phyloP scores from a whole-genome alignment of 2,329 filamentous ascomycete species.

The Penicillium sp. region DNA sequence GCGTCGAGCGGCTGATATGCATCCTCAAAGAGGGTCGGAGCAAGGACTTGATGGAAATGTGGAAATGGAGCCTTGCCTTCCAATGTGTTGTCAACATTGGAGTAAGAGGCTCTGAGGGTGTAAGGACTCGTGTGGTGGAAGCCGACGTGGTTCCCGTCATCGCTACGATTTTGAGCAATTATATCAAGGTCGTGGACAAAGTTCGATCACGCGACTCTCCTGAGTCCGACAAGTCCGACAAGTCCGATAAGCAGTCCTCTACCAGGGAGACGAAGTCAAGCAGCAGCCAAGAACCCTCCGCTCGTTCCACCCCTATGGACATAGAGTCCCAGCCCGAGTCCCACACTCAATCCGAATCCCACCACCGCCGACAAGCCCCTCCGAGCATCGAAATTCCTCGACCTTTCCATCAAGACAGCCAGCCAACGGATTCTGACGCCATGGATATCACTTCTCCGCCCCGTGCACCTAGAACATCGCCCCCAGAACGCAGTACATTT shows the following conservation, averaged over 20 bases:
- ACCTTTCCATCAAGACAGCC: conserved; percentile 53
- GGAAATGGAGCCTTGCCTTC: conserved; percentile 99
- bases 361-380: conserved; percentile 74
- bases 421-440: conserved; percentile 50
- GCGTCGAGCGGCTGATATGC: conserved; percentile 93
- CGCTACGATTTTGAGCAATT: conserved; percentile 96
- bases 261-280: conserved; percentile 32
- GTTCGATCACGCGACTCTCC: conserved; percentile 82
- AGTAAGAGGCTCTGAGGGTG: conserved; percentile 89
- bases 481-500: conserved; percentile 70
- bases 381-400: conserved; percentile 78
- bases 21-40: conserved; percentile 96
- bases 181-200: conserved; percentile 94
- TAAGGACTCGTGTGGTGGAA: conserved; percentile 93
- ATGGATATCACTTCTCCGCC: conserved; percentile 65
- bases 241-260: conserved; percentile 29
- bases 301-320: conserved; percentile 41
- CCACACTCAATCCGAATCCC: conserved; percentile 56
- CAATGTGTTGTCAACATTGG: conserved; percentile 99
- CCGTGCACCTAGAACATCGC: conserved; percentile 67
- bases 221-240: conserved; percentile 60
- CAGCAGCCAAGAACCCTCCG: conserved; percentile 28
- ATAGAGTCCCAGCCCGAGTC: conserved; percentile 58
- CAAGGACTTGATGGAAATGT: conserved; percentile 99
- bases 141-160: conserved; percentile 99